Evolutionary conservation across 306 rosid genomes (phyloP), one percentile per base, ranked within the genome.

Genomic region (Ceratonia siliqua): DNA sequence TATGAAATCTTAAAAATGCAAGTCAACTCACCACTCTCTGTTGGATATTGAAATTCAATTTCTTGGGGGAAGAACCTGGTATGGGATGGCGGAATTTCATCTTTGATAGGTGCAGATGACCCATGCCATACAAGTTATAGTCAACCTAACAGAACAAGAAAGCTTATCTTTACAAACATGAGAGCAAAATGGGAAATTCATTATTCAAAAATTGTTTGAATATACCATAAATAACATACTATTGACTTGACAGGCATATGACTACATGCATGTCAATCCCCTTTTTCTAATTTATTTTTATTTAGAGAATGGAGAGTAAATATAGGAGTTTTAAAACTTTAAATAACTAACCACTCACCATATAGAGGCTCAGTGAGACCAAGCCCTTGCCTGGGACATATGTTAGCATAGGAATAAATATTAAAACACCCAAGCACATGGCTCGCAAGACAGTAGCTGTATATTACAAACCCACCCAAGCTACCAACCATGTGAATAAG

Each of bases 71-170:
- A 77, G 81, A 83, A 76, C 83, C 89, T 24, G 87, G 94, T 38
- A 89, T 67, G 50, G 93, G 96, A 72, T 78, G 85, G 70, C 97
- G 92, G 35, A 94, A 94, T 82, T 87, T 88, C 88, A 94, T 77
- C 80, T 91, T 94, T 43, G 89, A 87, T 62, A 88, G 74, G 79
- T 94, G 96, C 74, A 94, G 71, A 76, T 82, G 92, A 58, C 97
- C 90, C 98, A 94, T 94, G 82, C 98, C 98, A 65, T 88, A 87
- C 85, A 93, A 86, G 78, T 86, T 83, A 78, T 83, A 78, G 64
- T 86, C 90, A 58, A 83, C 72, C 90, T 86, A 68, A 54, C 75
- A 83, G 30, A 57, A 35, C 27, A 54, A 43, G 38, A 59, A 68
- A 56, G 61, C 48, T 61, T 45, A 41, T 38, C 68, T 61, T 59